Evolutionary conservation across 306 rosid genomes (phyloP), one percentile per base, ranked within the genome.

Genomic region (Gastrolobium villosum): DNA sequence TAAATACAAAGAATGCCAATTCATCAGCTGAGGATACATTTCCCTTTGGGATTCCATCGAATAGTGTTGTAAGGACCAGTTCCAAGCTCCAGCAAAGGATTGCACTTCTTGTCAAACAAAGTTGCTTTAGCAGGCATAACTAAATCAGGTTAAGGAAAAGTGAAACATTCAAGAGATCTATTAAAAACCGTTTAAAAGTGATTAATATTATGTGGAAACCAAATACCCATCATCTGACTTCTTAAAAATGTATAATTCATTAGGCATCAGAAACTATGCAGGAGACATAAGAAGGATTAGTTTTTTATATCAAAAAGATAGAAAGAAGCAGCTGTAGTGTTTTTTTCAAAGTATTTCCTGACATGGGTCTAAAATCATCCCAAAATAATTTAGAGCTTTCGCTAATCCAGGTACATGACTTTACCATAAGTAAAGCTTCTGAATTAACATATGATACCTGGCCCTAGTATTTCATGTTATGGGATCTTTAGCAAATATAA

Each of bases 121-220:
- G 99, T 94, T 72, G 99, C 94, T 84, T 74, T 90, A 50, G 98
- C 94, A 75, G 99, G 99, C 97, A 94, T 92, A 79, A 90, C 99
- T 94, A 83, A 10, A 63, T 70, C 54, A 14, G 69, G 87, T 85
- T 63, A 86, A 94, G 97, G 97, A 81, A 82, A 72, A 68, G 15
- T 60, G 73, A 73, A 82, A 63, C 26, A 80, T 49, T 65, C 83
- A 68, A 36, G 50, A 67, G 3, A 62, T 72, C 78, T 44, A 57
- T 34, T 46, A 81, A 75, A 37, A 73, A 60, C 7, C 31, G 57
- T 31, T 10, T 9, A 55, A 56, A 65, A 61, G 55, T 37, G 56
- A 72, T 30, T 54, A 60, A 72, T 46, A 80, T 59, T 75, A 52
- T 26, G 31, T 13, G 2, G 32, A 79, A 32, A 41, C 52, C 73